Base-by-base conservation (phyloP, 768 basidiomycete genomes). In the Lyophyllum semitale region DNA sequence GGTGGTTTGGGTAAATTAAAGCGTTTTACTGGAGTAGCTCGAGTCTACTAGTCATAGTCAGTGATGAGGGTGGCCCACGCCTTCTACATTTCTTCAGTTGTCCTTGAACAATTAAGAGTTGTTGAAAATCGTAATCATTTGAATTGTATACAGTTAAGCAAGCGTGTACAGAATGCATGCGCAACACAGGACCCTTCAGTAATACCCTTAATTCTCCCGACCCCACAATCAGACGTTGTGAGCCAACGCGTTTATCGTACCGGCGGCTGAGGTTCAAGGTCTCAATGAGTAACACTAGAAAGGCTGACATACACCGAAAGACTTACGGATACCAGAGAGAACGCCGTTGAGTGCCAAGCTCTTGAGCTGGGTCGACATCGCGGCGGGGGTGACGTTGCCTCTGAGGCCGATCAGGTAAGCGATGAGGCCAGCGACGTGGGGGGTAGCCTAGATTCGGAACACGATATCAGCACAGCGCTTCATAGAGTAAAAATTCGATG, bases 391-490 rank as follows among this genome's bases (percentile, higher is more conserved):
- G 17, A 12, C 37, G 12, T 56, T 58, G 8, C 57, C 57, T 1
- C 33, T 15, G 1, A 18, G 27, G 37, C 30, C 48, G 17, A 61
- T 55, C 23, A 61, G 29, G 35, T 53, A 55, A 17, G 57, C 57
- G 11, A 55, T 38, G 5, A 59, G 37, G n/a, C 57, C 57, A 5
- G 60, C 32, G 12, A 61, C 45, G 25, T 58, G 57, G 18, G 60
- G 53, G 13, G 57, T 43, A 2, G 60, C 60, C 60, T 61, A 18
- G 17, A n/a, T 15, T 4, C 26, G 8, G 18, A 42, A 22, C 15
- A 15, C 23, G 8, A 13, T 8, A 25, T 42, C 41, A 42, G 41
- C 18, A 42, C 2, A 18, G 4, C 5, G 15, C 11, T n/a, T 15
- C n/a, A 38, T 18, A 13, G 17, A 35, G 37, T n/a, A n/a, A 15